A percentile compares a stretch with the other conserved stretches of the same genome.
Conservation (phyloP, 345 rosid species). For the Populus davidiana region DNA sequence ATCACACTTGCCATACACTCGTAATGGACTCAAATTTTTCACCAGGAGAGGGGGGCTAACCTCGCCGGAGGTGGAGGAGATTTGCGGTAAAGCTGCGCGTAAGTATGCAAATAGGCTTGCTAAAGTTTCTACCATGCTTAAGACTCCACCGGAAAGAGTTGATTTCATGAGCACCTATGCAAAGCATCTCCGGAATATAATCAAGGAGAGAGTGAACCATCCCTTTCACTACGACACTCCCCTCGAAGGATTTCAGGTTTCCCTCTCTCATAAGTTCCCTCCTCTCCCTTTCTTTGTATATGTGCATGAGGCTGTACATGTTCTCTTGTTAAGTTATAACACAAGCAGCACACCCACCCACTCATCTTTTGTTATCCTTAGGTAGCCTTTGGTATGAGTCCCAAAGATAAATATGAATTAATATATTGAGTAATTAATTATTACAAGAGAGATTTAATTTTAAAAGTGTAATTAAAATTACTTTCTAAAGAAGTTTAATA, state of each 20-base stretch:
- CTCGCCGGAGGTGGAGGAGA: slow-evolving; percentile 76
- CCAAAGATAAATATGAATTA: too few relatives aligned
- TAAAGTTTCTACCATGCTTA: slow-evolving; percentile 59
- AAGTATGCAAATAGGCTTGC: slow-evolving; percentile 66
- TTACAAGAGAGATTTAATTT: too few relatives aligned
- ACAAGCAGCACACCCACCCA: too few relatives aligned
- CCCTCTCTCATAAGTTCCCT: neutral
- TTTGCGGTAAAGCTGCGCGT: slow-evolving; percentile 66
- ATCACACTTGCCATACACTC: slow-evolving; percentile 88
- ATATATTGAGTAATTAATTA: too few relatives aligned
- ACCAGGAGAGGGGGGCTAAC: slow-evolving; percentile 87
- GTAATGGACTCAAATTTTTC: slow-evolving; percentile 87
- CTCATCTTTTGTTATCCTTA: too few relatives aligned
- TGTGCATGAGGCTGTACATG: too few relatives aligned
- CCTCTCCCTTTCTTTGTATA: too few relatives aligned
- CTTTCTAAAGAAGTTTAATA: too few relatives aligned
- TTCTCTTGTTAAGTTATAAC: too few relatives aligned
- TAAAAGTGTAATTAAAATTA: too few relatives aligned
- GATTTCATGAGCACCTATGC: slow-evolving; percentile 82
- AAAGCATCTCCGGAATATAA: slow-evolving; percentile 58
- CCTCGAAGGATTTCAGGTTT: slow-evolving; percentile 73
- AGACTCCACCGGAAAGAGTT: slow-evolving; percentile 41
- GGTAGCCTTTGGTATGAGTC: too few relatives aligned
- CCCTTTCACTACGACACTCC: slow-evolving; percentile 78
- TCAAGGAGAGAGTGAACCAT: slow-evolving; percentile 76